Evolutionary conservation across 2,329 filamentous ascomycete genomes (phyloP), one percentile per base, ranked within the genome.

Genomic region (Colletotrichum ledebouriae): DNA sequence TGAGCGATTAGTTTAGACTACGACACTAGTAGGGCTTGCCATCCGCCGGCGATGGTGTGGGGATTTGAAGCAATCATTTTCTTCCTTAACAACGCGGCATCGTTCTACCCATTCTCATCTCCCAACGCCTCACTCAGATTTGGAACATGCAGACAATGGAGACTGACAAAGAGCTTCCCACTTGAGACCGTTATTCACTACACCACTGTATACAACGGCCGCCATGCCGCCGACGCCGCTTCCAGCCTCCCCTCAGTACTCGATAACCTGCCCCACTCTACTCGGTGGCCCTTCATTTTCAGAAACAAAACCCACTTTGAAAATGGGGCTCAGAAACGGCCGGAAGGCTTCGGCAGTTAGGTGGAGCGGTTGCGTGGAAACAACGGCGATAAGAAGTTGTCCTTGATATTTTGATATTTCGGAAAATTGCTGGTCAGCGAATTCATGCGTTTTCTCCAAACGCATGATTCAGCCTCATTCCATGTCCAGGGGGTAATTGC

Each of bases 111-210:
- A 39, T 6, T 22, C 10, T 34, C 41, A 33, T 11, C 49, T 42
- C 42, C 17, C 6, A 34, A 47, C 20, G 50, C 41, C 50, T 49
- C 22, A 25, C 15, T 20, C 3, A 29, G 11, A 37, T 22, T 47
- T 47, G 12, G n/a, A 33, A 25, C 37, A 55, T 39, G 15, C 3
- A 34, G 22, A 20, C 22, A 62, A 67, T 41, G 25, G 39, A 59
- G 22, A 42, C n/a, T 20, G 58, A 64, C 53, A 68, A 68, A 64
- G 60, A 37, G 22, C 12, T 11, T 56, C 29, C 17, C 33, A 37
- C 60, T 64, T 60, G 61, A 65, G 55, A 56, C 61, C 34, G 55
- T 65, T 68, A 34, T 33, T 49, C 41, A 22, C 41, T 17, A 53
- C 37, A 44, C 42, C 39, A 59, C 33, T 20, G 29, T 46, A 9